Evolutionary conservation across 2,329 filamentous ascomycete genomes (phyloP).

Genomic region (Diaporthe helianthi): DNA sequence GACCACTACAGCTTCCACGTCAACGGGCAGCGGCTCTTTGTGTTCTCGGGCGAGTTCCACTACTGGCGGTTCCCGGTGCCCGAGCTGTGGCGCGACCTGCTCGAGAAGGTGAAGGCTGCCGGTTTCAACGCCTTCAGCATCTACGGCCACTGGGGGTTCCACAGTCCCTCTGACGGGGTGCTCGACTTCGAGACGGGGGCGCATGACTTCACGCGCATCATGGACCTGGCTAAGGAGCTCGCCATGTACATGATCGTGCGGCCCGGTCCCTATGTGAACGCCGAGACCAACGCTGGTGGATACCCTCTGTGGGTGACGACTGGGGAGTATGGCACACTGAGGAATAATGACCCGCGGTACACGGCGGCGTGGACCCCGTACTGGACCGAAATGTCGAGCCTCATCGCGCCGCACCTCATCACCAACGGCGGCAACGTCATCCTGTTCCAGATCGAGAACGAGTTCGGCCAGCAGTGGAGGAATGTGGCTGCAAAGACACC

Average conservation of each 20-base stretch:
- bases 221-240: conserved; percentile 59
- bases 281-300: conserved; percentile 67
- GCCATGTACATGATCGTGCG: conserved; percentile 63
- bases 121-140: conserved; percentile 53
- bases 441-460: conserved; percentile 65
- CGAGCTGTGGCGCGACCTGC: conserved; percentile 50
- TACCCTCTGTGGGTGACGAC: conserved; percentile 69
- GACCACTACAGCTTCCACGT: conserved; percentile 51
- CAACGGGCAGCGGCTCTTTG: conserved; percentile 50
- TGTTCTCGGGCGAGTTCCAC: conserved; percentile 53
- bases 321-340: conserved; percentile 60
- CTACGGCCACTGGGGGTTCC: conserved; percentile 52
- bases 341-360: conserved; percentile 60
- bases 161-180: conserved; percentile 44
- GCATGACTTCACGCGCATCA: conserved; percentile 59
- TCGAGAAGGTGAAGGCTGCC: conserved; percentile 52
- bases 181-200: conserved; percentile 59
- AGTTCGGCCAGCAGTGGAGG: conserved; percentile 54
- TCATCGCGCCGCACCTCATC: conserved; percentile 60
- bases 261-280: conserved; percentile 69
- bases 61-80: conserved; percentile 51
- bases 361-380: conserved; percentile 62
- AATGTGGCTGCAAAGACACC: conserved; percentile 51
- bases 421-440: conserved; percentile 64
- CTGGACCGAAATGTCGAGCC: conserved; percentile 55